Conservation (phyloP, 345 rosid species). For the Brassica carinata region DNA sequence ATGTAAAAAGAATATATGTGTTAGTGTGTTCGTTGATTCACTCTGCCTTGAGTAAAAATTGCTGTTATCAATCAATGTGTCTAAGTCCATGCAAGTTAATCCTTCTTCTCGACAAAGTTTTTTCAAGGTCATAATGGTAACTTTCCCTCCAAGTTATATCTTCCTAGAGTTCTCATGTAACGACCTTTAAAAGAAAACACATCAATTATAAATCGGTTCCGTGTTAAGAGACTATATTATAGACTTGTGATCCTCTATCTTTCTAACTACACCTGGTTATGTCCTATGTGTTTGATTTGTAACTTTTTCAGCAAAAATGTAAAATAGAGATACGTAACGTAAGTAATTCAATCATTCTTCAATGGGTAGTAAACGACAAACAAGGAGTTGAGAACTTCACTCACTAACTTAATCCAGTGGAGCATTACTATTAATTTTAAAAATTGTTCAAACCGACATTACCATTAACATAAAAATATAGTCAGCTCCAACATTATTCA, state of each 20-base stretch:
- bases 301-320: not conserved
- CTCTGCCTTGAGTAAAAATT: slow-evolving; percentile 19
- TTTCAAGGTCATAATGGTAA: slow-evolving; percentile 27
- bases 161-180: slow-evolving; percentile 32
- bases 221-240: not conserved
- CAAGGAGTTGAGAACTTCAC: too few relatives aligned
- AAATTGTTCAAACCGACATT: too few relatives aligned
- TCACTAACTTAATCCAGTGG: too few relatives aligned
- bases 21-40: slow-evolving; percentile 20
- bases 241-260: not conserved
- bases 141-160: slow-evolving; percentile 19
- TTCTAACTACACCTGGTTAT: not conserved
- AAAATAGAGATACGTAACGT: not conserved
- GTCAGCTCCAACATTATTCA: too few relatives aligned
- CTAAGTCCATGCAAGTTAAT: slow-evolving; percentile 50
- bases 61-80: not conserved
- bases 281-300: not conserved
- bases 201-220: not conserved
- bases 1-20: slow-evolving; percentile 15
- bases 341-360: not conserved
- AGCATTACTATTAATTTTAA: too few relatives aligned
- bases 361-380: too few relatives aligned
- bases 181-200: not conserved
- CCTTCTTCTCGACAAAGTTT: slow-evolving; percentile 50
- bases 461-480: too few relatives aligned